Evolutionary conservation across 768 basidiomycete genomes (phyloP).

Genomic region (Kwoniella mangroviensis): DNA sequence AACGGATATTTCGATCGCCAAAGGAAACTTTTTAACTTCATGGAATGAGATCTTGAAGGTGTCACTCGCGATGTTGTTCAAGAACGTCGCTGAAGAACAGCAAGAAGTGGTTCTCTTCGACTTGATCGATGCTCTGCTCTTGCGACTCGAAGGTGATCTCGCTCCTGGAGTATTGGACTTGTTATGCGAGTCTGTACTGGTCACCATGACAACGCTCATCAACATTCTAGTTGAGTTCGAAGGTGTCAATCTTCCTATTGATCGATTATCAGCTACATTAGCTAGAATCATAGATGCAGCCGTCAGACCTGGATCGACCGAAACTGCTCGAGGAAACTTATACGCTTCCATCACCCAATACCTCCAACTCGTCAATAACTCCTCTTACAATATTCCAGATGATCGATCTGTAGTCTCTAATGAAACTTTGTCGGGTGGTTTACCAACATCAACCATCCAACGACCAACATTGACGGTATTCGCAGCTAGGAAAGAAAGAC

Average conservation of each 20-base stretch:
- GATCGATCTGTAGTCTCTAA: slow-evolving; percentile 40
- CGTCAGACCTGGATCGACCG: slow-evolving; percentile 74
- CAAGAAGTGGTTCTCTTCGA: slow-evolving; percentile 90
- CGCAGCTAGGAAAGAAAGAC: slow-evolving; percentile 70
- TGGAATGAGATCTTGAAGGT: slow-evolving; percentile 87
- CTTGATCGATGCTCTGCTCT: slow-evolving; percentile 78
- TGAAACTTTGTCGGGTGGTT: slow-evolving; percentile 58
- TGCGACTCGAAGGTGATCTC: slow-evolving; percentile 69
- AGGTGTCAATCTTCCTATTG: slow-evolving; percentile 68
- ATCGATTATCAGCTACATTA: slow-evolving; percentile 75
- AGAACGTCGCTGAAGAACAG: slow-evolving; percentile 76
- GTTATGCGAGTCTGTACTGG: slow-evolving; percentile 78
- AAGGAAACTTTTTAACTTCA: slow-evolving; percentile 72
- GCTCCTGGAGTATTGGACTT: slow-evolving; percentile 77
- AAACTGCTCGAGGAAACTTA: slow-evolving; percentile 90
- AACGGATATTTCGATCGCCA: slow-evolving; percentile 74
- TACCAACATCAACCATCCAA: slow-evolving; percentile 58
- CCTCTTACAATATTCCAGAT: slow-evolving; percentile 21
- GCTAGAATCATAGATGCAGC: slow-evolving; percentile 76
- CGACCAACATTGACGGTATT: slow-evolving; percentile 70
- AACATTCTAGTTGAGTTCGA: slow-evolving; percentile 58
- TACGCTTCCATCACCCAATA: slow-evolving; percentile 91
- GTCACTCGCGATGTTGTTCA: slow-evolving; percentile 82
- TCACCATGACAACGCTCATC: slow-evolving; percentile 79
- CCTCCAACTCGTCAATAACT: slow-evolving; percentile 68